Base-by-base conservation (phyloP, 2,329 filamentous ascomycete species). In the Aspergillus udagawae region DNA sequence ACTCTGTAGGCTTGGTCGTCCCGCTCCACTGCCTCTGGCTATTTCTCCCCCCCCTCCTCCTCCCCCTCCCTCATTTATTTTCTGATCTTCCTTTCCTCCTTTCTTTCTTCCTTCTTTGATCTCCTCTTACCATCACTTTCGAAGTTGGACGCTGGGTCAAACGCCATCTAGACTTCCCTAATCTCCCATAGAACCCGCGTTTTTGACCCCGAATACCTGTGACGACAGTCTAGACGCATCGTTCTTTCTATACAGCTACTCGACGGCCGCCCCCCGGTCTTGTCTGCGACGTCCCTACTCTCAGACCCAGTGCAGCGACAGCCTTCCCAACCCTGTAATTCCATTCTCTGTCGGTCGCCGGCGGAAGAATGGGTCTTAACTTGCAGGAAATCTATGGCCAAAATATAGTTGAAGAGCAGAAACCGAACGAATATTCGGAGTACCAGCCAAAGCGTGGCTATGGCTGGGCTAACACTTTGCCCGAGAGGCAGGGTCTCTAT, bases 401-500 rank as follows among this genome's bases (percentile, higher is more conserved):
- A 73, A 71, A 75, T 71, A 66, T 77, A 71, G 74, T 74, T 65
- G 70, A 76, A 63, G 76, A 79, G 65, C 70, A 75, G 63, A 61
- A 66, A 57, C 72, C 74, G 51, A 69, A 77, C 59, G 75, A 79
- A 67, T 79, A 80, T 68, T 77, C 75, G 67, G 82, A 84, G 69
- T 80, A 79, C 65, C 79, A 83, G 73, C 73, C 81, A 61, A 79
- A 81, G 63, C 78, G 79, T 66, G 82, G 86, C 67, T 97, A 93
- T 86, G 86, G 91, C 76, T 97, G 94, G 94, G 94, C 93, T 69
- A 91, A 92, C 72, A 90, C 93, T 73, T 85, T 99, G 69, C 94
- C 94, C 72, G 86, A 95, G 84, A 96, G 96, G 86, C 93, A 97
- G 87, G 94, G 93, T 83, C 86, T 99, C 52, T 99, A 99, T 75